These are phyloP conservation scores for Venturia nashicola DNA, from an alignment of 2,329 filamentous ascomycete genomes.

Conservation along the genomic window DNA sequence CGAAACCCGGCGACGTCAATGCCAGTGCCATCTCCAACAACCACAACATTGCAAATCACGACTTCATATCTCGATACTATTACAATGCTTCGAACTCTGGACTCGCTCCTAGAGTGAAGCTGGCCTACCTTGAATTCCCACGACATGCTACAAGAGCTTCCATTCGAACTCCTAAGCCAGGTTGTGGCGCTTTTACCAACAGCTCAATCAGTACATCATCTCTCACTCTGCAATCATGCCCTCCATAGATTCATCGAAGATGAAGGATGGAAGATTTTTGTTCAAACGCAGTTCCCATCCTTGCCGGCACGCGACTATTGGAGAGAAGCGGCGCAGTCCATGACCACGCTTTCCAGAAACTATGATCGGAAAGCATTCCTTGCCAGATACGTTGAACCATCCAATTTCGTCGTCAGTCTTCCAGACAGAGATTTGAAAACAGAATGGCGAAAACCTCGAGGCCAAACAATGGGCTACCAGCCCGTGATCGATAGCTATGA, in stretches of 20 bases:
- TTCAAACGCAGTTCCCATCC: conserved; percentile 35
- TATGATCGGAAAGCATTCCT: conserved; percentile 45
- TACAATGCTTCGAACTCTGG: neutral
- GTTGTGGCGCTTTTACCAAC: conserved; percentile 31
- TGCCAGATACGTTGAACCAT: conserved; percentile 38
- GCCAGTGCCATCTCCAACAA: neutral
- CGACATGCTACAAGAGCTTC: conserved; percentile 20
- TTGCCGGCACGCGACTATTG: conserved; percentile 17
- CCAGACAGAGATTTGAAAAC: conserved; percentile 16
- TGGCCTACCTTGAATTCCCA: neutral
- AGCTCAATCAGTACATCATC: conserved; percentile 29
- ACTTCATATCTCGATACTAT: neutral
- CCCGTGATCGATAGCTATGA: conserved; percentile 48
- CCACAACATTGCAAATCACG: neutral
- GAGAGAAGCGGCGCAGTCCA: conserved; percentile 39
- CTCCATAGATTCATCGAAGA: conserved; percentile 33
- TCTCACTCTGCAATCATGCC: conserved; percentile 33
- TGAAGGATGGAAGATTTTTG: conserved; percentile 38
- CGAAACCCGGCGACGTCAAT: neutral
- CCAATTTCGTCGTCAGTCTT: conserved; percentile 22
- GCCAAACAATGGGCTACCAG: conserved; percentile 46
- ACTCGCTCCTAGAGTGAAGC: neutral
- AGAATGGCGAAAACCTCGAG: conserved; percentile 22
- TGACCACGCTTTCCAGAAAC: conserved; percentile 45
- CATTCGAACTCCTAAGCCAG: conserved; percentile 26